Conservation (phyloP, 257 asterid genomes). For the Primulina tabacum region DNA sequence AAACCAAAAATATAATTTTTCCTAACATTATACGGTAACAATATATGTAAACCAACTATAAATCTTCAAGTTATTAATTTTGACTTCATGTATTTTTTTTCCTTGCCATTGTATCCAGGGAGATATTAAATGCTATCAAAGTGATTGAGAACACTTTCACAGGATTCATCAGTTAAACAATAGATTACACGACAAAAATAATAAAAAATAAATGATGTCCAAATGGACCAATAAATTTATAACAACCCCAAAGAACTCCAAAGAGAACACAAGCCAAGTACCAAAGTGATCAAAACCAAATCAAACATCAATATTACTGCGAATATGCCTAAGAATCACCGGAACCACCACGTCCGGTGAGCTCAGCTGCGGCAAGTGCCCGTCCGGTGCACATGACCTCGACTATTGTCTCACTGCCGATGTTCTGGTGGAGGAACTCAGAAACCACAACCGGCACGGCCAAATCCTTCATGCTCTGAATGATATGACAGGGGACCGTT, state of each 20-base stretch:
- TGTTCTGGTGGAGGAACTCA: conserved; percentile 66
- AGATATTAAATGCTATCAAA: too few species aligned
- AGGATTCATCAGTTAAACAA: too few species aligned
- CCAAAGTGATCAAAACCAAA: not conserved
- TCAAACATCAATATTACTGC: conserved; percentile 32
- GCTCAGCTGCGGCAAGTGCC: conserved; percentile 78
- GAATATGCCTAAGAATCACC: conserved; percentile 60
- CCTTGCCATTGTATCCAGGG: too few species aligned
- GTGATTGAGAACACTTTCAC: too few species aligned
- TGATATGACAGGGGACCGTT: conserved; percentile 68
- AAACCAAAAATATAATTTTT: too few species aligned
- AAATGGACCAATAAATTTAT: not conserved
- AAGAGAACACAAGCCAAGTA: not conserved
- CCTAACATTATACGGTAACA: too few species aligned
- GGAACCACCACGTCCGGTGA: conserved; percentile 57
- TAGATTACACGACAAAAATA: too few species aligned
- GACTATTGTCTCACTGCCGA: conserved; percentile 60
- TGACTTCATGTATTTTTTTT: too few species aligned
- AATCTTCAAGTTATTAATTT: too few species aligned
- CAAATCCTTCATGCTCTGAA: conserved; percentile 68
- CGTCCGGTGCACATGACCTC: conserved; percentile 67
- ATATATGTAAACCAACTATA: too few species aligned
- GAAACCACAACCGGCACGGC: conserved; percentile 71
- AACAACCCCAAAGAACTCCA: not conserved
- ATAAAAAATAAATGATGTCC: not conserved